phyloP scores from a whole-genome alignment of 1,284 basidiomycete genomes.

The Heterobasidion parviporum region DNA sequence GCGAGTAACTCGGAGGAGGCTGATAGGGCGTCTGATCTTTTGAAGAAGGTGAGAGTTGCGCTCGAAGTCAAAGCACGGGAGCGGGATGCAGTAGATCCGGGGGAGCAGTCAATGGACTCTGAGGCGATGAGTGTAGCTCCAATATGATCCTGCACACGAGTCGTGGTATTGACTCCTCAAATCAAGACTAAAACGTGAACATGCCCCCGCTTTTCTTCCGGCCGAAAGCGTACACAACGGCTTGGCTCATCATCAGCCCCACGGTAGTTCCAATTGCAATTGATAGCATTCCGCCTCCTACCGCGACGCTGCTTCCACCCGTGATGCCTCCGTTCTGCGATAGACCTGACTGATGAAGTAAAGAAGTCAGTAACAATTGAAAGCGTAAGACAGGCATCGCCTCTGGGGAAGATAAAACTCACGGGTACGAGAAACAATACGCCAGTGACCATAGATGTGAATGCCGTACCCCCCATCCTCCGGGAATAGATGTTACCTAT shows the following conservation, averaged over 20 bases:
- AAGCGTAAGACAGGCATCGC: conserved; percentile 7
- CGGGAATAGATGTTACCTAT: conserved; percentile 81
- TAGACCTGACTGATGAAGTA: conserved; percentile 59
- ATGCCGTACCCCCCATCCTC: conserved; percentile 80
- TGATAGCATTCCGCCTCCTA: conserved; percentile 78
- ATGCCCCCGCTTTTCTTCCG: conserved; percentile 75
- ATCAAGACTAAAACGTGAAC: conserved; percentile 60
- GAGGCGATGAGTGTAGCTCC: too few relatives aligned
- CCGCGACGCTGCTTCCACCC: conserved; percentile 63
- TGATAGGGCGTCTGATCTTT: conserved; percentile 49
- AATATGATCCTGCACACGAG: too few relatives aligned
- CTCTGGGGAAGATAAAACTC: conserved; percentile 21
- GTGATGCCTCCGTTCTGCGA: conserved; percentile 71
- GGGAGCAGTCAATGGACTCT: neutral
- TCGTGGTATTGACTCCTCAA: too few relatives aligned
- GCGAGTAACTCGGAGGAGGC: conserved; percentile 73
- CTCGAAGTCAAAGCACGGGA: conserved; percentile 5
- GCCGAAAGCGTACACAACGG: conserved; percentile 81
- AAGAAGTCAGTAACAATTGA: neutral
- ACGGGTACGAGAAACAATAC: conserved; percentile 81
- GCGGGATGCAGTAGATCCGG: conserved; percentile 3
- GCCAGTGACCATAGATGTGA: conserved; percentile 85
- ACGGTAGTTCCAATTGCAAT: conserved; percentile 88
- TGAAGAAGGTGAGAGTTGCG: conserved; percentile 44
- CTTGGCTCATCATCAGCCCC: conserved; percentile 83